phyloP scores from a whole-genome alignment of 129 eudicot genomes.

The Flaveria ramosissima region DNA sequence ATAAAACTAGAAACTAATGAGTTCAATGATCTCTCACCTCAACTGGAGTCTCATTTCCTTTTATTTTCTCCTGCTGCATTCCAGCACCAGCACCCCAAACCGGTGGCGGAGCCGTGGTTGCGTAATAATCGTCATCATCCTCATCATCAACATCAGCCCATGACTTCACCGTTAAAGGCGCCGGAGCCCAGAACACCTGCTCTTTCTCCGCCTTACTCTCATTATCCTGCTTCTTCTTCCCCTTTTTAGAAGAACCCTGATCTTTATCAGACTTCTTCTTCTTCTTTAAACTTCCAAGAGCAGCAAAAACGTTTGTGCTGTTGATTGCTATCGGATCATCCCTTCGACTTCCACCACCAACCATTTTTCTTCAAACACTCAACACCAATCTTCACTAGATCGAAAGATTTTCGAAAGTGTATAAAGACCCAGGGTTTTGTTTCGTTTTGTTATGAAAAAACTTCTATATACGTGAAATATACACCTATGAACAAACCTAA shows the following conservation, averaged over 20 bases:
- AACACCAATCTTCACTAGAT: conserved; percentile 23
- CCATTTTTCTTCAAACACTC: conserved; percentile 52
- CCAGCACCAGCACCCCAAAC: conserved; percentile 53
- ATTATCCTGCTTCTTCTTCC: conserved; percentile 48
- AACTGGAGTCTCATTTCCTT: conserved; percentile 43
- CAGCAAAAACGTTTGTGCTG: conserved; percentile 85
- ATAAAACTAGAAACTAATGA: conserved; percentile 10
- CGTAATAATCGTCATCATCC: conserved; percentile 88
- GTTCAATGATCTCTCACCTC: conserved; percentile 34
- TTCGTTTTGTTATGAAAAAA: not conserved
- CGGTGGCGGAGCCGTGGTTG: conserved; percentile 70
- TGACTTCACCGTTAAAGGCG: conserved; percentile 62
- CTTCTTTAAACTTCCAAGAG: conserved; percentile 78
- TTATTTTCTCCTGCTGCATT: conserved; percentile 42
- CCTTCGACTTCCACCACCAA: conserved; percentile 74
- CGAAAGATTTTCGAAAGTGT: not conserved
- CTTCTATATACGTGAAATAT: not conserved
- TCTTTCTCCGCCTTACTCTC: conserved; percentile 48
- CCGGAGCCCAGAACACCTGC: conserved; percentile 79
- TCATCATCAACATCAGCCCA: conserved; percentile 99
- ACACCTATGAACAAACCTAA: not conserved
- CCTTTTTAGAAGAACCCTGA: conserved; percentile 41
- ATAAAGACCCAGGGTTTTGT: not conserved
- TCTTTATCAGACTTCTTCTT: conserved; percentile 75
- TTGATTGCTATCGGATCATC: conserved; percentile 62